A percentile compares a stretch with the other conserved stretches of the same genome.
Evolutionary conservation across 371 early-diverging fungal species (phyloP).

Genomic region (Blastocladiella emersonii): DNA sequence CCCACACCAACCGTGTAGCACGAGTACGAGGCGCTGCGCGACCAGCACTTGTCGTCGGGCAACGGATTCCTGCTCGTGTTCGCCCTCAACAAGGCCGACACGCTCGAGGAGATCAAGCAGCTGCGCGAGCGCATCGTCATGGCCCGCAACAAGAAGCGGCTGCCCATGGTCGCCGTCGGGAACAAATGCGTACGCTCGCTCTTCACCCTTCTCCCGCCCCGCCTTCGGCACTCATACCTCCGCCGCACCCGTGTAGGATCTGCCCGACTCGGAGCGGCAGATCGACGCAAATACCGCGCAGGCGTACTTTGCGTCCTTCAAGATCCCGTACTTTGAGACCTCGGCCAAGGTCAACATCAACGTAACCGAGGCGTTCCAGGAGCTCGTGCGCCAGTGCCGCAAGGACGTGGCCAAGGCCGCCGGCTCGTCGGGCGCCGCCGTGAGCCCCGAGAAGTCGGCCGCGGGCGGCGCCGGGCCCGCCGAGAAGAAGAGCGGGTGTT

Average conservation of each 20-base stretch:
- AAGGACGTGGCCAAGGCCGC: constrained; percentile 5
- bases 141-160: constrained; percentile 30
- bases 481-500: background rate
- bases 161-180: constrained; percentile 35
- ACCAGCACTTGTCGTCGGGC: constrained; percentile 34
- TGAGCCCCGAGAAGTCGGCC: background rate
- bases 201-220: background rate
- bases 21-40: constrained; percentile 35
- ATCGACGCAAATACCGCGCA: constrained; percentile 10
- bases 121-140: constrained; percentile 32
- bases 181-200: constrained; percentile 34
- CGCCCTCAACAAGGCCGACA: constrained; percentile 26
- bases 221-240: background rate
- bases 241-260: constrained; percentile 21
- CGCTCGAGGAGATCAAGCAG: constrained; percentile 37
- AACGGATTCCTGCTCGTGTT: constrained; percentile 41
- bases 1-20: constrained; percentile 15
- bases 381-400: constrained; percentile 32
- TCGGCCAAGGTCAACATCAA: constrained; percentile 42
- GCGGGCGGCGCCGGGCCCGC: background rate
- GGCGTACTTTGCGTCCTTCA: constrained; percentile 16
- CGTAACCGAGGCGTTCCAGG: constrained; percentile 32
- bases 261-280: constrained; percentile 15
- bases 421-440: background rate
- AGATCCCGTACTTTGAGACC: constrained; percentile 31